A percentile compares a stretch with the other conserved stretches of the same genome.
Conservation (phyloP, 441 rosid species). For the Jatropha podagrica region DNA sequence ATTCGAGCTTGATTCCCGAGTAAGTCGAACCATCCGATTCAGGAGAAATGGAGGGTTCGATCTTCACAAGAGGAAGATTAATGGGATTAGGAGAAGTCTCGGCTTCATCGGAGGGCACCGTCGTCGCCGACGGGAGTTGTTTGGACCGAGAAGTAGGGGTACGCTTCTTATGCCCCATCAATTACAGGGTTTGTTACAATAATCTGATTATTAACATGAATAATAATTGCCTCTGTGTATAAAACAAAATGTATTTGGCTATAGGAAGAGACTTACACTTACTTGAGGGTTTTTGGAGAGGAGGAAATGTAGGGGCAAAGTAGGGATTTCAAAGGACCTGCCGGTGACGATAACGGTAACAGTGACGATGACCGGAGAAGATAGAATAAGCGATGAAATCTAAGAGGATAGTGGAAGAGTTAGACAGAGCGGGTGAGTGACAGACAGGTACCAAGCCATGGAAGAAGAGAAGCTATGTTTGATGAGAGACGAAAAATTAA, state of each 20-base stretch:
- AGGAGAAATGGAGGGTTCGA: conserved; percentile 29
- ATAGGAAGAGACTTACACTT: conserved; percentile 14
- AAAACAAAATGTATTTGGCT: neutral
- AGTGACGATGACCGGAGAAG: conserved; percentile 17
- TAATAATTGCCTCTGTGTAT: conserved; percentile 5
- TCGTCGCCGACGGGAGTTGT: conserved; percentile 28
- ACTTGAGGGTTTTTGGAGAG: neutral
- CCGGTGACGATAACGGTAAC: neutral
- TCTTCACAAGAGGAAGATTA: conserved; percentile 22
- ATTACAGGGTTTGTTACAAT: conserved; percentile 20
- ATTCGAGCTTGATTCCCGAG: conserved; percentile 64
- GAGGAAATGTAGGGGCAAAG: conserved; percentile 19
- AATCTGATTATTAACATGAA: conserved; percentile 28
- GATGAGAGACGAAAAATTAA: conserved; percentile 7
- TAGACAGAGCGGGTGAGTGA: conserved; percentile 26
- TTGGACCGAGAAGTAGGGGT: conserved; percentile 54
- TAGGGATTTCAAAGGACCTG: conserved; percentile 13
- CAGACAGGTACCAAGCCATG: conserved; percentile 32
- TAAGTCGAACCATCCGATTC: conserved; percentile 36
- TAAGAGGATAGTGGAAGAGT: conserved; percentile 16
- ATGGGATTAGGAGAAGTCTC: conserved; percentile 21
- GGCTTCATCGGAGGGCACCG: conserved; percentile 25
- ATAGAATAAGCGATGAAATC: conserved; percentile 46
- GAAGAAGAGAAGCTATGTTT: conserved; percentile 12
- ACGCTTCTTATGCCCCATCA: conserved; percentile 87